Conservation (phyloP, 148 eudicot genomes). For the Nepenthes mirabilis region DNA sequence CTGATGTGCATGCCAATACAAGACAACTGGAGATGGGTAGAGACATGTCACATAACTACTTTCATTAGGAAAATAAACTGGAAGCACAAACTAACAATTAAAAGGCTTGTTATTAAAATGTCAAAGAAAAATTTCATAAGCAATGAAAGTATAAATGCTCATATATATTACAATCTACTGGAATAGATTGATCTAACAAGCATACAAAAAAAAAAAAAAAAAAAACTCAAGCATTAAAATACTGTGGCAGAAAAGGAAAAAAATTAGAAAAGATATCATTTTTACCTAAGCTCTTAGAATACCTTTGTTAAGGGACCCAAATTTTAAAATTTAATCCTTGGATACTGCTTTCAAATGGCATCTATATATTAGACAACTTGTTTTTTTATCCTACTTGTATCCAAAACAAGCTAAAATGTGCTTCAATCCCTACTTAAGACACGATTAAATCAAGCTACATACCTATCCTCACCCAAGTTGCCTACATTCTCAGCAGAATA, state of each 20-base stretch:
- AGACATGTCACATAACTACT: background rate
- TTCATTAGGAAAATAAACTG: background rate
- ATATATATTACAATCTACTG: no score
- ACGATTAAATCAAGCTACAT: background rate
- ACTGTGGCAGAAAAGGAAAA: no score
- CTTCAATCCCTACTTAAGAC: background rate
- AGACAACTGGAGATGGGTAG: background rate
- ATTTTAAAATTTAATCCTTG: background rate
- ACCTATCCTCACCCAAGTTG: slow-evolving; percentile 21
- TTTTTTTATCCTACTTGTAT: no score
- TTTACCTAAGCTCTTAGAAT: background rate
- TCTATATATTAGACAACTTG: background rate
- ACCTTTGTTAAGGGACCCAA: background rate
- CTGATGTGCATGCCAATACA: background rate
- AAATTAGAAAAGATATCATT: background rate
- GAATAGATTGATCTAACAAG: no score
- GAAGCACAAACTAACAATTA: background rate
- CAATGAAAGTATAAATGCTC: no score
- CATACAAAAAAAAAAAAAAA: no score
- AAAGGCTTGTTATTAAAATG: no score
- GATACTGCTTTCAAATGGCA: background rate
- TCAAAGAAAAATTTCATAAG: no score
- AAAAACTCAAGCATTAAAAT: no score
- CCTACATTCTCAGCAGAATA: slow-evolving; percentile 12
- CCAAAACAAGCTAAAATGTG: background rate